Evolutionary conservation across 352 stramenopile genomes (phyloP), one percentile per base, ranked within the genome.

Genomic region (Thraustotheca clavata): DNA sequence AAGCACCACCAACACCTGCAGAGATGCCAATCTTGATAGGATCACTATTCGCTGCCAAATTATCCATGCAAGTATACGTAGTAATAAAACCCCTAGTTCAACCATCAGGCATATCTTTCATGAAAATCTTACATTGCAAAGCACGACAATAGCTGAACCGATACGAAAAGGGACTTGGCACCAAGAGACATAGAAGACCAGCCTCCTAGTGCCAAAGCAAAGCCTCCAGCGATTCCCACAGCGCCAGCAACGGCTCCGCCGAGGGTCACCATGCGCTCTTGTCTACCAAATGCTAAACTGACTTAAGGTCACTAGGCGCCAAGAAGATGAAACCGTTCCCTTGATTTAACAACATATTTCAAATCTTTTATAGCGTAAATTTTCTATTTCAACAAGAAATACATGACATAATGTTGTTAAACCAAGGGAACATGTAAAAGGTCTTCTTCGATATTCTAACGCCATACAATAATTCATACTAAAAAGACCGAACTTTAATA

Each of bases 181-280:
- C 85, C 85, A 59, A 94, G 80, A 27, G 83, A 92, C 22, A 94
- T 75, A 60, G 83, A 76, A 43, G 85, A 94, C 85, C 85, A 94
- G 29, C 85, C 85, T 69, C 78, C 85, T 48, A 89, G 90, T n/a
- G 83, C 75, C n/a, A 91, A 73, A 72, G 81, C 89, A 50, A 94
- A 70, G 35, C 85, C 85, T 71, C 85, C 81, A 29, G 90, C 59
- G 70, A 89, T 80, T 67, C 80, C 81, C 69, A 88, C 77, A 69
- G 90, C 76, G 29, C 49, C 55, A 24, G 61, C 27, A 24, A 65
- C 26, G 20, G 57, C 41, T 27, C 40, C 57, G 20, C 57, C 57
- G 29, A 65, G 40, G 20, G 40, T 29, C 9, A 65, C 36, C 57
- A 65, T 65, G n/a, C n/a, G n/a, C n/a, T n/a, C n/a, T n/a, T n/a